These are phyloP conservation scores for Cyamopsis tetragonoloba DNA, from an alignment of 306 rosid species.

Conservation along the genomic window DNA sequence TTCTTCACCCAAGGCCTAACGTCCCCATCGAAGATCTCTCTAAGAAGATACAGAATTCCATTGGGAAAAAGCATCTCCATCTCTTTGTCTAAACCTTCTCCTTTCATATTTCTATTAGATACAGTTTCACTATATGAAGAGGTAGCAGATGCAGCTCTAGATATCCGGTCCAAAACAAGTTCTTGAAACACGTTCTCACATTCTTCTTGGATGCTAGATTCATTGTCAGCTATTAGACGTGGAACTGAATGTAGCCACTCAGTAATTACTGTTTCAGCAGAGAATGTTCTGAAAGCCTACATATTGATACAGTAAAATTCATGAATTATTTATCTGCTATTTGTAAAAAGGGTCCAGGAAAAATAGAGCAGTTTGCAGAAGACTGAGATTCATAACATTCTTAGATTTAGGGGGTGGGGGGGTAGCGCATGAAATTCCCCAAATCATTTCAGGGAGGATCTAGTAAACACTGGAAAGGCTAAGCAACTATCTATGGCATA, in stretches of 20 bases:
- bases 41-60: slow-evolving; percentile 54
- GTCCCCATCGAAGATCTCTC: slow-evolving; percentile 67
- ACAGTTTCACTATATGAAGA: slow-evolving; percentile 28
- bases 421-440: background rate
- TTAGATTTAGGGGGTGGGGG: background rate
- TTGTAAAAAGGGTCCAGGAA: slow-evolving; percentile 3
- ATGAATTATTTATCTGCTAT: background rate
- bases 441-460: slow-evolving; percentile 4
- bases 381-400: background rate
- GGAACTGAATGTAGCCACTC: slow-evolving; percentile 97
- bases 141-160: slow-evolving; percentile 39
- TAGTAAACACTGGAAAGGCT: background rate
- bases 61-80: slow-evolving; percentile 50
- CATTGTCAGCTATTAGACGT: slow-evolving; percentile 71
- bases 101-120: slow-evolving; percentile 11
- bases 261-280: slow-evolving; percentile 57
- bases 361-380: background rate
- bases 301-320: slow-evolving; percentile 19
- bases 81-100: slow-evolving; percentile 38
- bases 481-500: background rate
- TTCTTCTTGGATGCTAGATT: slow-evolving; percentile 94
- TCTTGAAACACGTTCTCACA: slow-evolving; percentile 80
- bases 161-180: slow-evolving; percentile 73
- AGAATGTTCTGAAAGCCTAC: slow-evolving; percentile 74
- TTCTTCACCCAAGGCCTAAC: slow-evolving; percentile 92